Evolutionary conservation across 2,329 filamentous ascomycete genomes (phyloP).

Genomic region (Eutypella sp.): DNA sequence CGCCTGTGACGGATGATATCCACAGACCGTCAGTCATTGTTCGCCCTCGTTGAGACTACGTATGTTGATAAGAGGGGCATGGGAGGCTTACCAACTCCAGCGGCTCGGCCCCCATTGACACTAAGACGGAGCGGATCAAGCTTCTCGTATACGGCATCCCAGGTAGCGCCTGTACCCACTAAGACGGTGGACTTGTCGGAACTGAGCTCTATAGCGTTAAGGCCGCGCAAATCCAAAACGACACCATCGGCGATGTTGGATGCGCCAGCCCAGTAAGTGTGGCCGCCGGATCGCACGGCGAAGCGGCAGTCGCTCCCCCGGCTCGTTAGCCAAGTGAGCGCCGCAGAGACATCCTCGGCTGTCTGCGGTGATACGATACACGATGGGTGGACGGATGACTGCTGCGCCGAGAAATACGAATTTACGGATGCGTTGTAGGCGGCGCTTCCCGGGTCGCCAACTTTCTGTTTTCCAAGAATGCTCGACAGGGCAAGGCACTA

Average conservation of each 20-base stretch:
- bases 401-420: conserved; percentile 2
- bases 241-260: conserved; percentile 37
- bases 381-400: background rate
- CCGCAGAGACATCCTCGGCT: conserved; percentile 11
- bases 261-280: conserved; percentile 39
- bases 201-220: conserved; percentile 32
- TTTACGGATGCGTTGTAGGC: background rate
- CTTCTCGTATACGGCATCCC: conserved; percentile 35
- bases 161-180: conserved; percentile 39
- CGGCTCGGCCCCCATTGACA: conserved; percentile 9
- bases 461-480: background rate
- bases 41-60: background rate
- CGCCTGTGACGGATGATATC: background rate
- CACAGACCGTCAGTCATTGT: background rate
- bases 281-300: conserved; percentile 47
- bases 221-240: conserved; percentile 37
- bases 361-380: conserved; percentile 4
- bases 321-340: conserved; percentile 16
- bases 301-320: conserved; percentile 28
- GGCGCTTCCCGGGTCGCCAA: conserved; percentile 1
- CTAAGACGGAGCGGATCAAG: conserved; percentile 32
- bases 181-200: conserved; percentile 29
- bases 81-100: conserved; percentile 5
- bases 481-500: background rate
- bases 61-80: background rate